Percentiles rank a stretch among this genome's conserved stretches.
phyloP scores from a whole-genome alignment of 164 flowering plant species.

The Pachysandra terminalis region DNA sequence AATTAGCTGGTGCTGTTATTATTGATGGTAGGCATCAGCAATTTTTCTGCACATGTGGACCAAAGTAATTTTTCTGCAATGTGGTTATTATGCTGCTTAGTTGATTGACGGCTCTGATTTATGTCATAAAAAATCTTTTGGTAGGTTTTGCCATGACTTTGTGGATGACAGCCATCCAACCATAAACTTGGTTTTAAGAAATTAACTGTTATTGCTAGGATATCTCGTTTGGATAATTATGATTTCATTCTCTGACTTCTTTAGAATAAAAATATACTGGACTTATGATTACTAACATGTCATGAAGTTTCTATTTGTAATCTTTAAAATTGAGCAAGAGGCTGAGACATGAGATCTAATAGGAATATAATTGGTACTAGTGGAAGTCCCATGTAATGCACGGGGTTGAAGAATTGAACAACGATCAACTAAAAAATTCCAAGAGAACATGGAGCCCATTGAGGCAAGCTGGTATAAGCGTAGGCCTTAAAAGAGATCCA shows the following conservation, averaged over 20 bases:
- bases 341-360: not conserved
- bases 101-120: too few species aligned
- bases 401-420: too few species aligned
- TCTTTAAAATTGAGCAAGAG: not conserved
- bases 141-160: not conserved
- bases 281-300: not conserved
- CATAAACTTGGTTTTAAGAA: not conserved
- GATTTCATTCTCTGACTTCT: not conserved
- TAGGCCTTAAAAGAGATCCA: too few species aligned
- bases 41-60: not conserved
- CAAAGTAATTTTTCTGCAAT: too few species aligned
- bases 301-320: not conserved
- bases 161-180: not conserved
- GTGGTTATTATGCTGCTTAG: too few species aligned
- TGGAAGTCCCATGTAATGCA: too few species aligned
- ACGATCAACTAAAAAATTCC: too few species aligned
- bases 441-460: too few species aligned
- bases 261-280: not conserved
- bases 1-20: constrained; percentile 62
- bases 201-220: not conserved
- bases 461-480: too few species aligned
- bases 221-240: not conserved
- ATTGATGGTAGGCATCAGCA: constrained; percentile 62
- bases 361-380: not conserved
- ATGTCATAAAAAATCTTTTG: not conserved